phyloP scores from a whole-genome alignment of 441 rosid species.

The Pelargonium myrrhifolium region DNA sequence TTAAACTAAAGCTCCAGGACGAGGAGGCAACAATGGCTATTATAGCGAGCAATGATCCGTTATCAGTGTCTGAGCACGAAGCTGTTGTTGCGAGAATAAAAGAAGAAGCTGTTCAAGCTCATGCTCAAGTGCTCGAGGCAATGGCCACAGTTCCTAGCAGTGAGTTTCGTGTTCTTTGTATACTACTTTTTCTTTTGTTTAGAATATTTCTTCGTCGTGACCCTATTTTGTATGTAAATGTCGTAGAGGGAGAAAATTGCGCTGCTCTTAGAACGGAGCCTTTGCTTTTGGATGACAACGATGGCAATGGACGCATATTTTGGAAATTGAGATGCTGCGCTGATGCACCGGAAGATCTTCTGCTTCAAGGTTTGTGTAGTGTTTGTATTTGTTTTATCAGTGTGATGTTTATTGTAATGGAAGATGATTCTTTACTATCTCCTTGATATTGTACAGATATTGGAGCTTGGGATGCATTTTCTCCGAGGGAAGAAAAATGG shows the following conservation, averaged over 20 bases:
- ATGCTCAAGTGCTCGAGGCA: slow-evolving; percentile 47
- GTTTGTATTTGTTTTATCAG: not conserved
- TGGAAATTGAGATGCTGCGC: slow-evolving; percentile 52
- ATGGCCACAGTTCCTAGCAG: slow-evolving; percentile 33
- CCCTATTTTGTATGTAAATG: not conserved
- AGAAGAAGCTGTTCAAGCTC: slow-evolving; percentile 51
- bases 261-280: slow-evolving; percentile 66
- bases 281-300: slow-evolving; percentile 19
- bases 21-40: slow-evolving; percentile 42
- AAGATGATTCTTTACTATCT: not conserved
- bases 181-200: not conserved
- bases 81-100: slow-evolving; percentile 42
- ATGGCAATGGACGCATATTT: slow-evolving; percentile 33
- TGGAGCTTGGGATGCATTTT: slow-evolving; percentile 29
- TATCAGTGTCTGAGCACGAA: slow-evolving; percentile 50
- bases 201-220: not conserved
- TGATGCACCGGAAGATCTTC: slow-evolving; percentile 33
- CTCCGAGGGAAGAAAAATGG: slow-evolving; percentile 53
- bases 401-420: too few species aligned
- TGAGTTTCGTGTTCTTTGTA: slow-evolving; percentile 24
- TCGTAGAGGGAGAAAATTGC: slow-evolving; percentile 38
- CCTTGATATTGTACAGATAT: slow-evolving; percentile 33
- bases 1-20: slow-evolving; percentile 35
- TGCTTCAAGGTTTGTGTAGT: slow-evolving; percentile 61
- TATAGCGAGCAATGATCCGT: slow-evolving; percentile 37